These are phyloP conservation scores for Ceratobasidium sp. DNA, from an alignment of 1,284 basidiomycete species.

Conservation along the genomic window DNA sequence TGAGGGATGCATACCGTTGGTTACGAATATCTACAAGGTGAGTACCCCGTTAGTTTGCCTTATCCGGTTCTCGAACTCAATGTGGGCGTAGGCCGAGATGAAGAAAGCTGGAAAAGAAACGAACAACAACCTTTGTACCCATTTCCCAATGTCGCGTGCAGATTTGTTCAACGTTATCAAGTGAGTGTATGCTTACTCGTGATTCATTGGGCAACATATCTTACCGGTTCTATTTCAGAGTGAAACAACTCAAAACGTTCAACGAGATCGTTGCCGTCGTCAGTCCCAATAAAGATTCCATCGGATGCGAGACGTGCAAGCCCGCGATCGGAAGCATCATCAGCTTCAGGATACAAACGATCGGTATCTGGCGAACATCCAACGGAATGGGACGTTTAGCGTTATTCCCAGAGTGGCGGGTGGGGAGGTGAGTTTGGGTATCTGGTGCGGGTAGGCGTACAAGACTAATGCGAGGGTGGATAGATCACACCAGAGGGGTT, in stretches of 20 bases:
- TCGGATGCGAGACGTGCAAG: slow-evolving; percentile 83
- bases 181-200: too few relatives aligned
- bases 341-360: slow-evolving; percentile 82
- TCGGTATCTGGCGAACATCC: slow-evolving; percentile 70
- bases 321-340: slow-evolving; percentile 79
- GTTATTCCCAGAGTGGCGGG: slow-evolving; percentile 80
- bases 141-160: slow-evolving; percentile 76
- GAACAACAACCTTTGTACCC: slow-evolving; percentile 75
- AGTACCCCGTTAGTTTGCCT: neutral
- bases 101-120: slow-evolving; percentile 75
- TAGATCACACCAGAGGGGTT: slow-evolving; percentile 77
- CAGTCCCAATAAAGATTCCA: slow-evolving; percentile 66
- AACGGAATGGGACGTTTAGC: slow-evolving; percentile 80
- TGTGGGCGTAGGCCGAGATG: slow-evolving; percentile 69
- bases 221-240: slow-evolving; percentile 55
- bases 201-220: too few relatives aligned
- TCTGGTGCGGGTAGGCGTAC: neutral
- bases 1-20: slow-evolving; percentile 77
- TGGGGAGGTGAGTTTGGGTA: slow-evolving; percentile 65
- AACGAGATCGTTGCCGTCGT: slow-evolving; percentile 68
- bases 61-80: slow-evolving; percentile 5
- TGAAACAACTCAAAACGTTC: slow-evolving; percentile 75
- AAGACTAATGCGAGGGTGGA: neutral
- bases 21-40: slow-evolving; percentile 69
- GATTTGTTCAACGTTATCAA: slow-evolving; percentile 80